A percentile compares a stretch with the other conserved stretches of the same genome.
These are phyloP conservation scores for Sporopachydermia cereana DNA, from an alignment of 1,139 yeast genomes.

Conservation along the genomic window DNA sequence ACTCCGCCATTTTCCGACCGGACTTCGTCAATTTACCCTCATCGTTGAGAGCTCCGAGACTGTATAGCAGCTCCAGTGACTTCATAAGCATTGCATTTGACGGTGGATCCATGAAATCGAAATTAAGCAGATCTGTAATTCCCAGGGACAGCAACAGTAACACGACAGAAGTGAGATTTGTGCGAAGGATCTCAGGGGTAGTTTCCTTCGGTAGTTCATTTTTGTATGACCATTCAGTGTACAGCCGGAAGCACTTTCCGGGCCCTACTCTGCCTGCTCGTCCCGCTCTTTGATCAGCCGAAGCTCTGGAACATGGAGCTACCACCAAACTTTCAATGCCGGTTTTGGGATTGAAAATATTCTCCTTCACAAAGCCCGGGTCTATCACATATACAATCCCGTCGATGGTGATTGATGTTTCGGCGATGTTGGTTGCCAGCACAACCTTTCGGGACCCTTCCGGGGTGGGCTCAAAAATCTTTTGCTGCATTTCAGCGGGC, in stretches of 20 bases:
- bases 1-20: slow-evolving; percentile 83
- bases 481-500: slow-evolving; percentile 73
- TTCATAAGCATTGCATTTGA: slow-evolving; percentile 58
- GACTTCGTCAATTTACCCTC: slow-evolving; percentile 64
- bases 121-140: slow-evolving; percentile 64
- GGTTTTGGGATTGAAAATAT: slow-evolving; percentile 65
- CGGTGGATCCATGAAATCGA: slow-evolving; percentile 86
- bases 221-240: slow-evolving; percentile 75
- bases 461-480: slow-evolving; percentile 85
- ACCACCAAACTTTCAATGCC: slow-evolving; percentile 88
- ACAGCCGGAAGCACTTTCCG: slow-evolving; percentile 84
- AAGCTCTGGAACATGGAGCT: slow-evolving; percentile 82
- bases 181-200: slow-evolving; percentile 79
- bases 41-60: slow-evolving; percentile 80
- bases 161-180: slow-evolving; percentile 68
- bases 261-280: slow-evolving; percentile 97
- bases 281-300: slow-evolving; percentile 94
- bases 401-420: slow-evolving; percentile 89
- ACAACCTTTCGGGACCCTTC: slow-evolving; percentile 72
- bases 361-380: slow-evolving; percentile 87
- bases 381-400: slow-evolving; percentile 86
- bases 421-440: slow-evolving; percentile 92
- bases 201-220: slow-evolving; percentile 72
- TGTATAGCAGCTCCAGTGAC: slow-evolving; percentile 68
- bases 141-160: slow-evolving; percentile 70